Evolutionary conservation across 495 filamentous ascomycete species (phyloP), one percentile per base, ranked within the genome.

Genomic region (Astrothelium subdiscretum): DNA sequence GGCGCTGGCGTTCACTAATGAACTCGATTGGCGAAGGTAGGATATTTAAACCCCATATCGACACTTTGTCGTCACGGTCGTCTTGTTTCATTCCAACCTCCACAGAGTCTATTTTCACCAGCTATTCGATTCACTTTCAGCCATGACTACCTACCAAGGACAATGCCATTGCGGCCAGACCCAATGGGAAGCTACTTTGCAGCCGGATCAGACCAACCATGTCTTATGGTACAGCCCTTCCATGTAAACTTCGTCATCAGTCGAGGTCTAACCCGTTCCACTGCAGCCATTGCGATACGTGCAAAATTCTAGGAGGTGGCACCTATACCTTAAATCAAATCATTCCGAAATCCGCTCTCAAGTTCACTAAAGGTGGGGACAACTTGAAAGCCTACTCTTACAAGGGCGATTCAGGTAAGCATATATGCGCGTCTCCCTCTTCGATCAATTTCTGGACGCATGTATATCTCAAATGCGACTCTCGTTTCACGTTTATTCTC

Each of bases 281-380:
- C n/a, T 8, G 32, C 58, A 79, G 79, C 73, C 80, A 81, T 60
- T 81, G 80, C 70, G 72, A 79, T 59, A 76, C 76, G 38, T 83
- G 80, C 74, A 80, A 81, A 63, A 59, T 68, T 57, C 75, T 82
- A 42, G 66, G 70, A 20, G 79, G 79, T 44, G 71, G 75, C 29
- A 67, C 75, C n/a, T 78, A 65, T 69, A 79, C 76, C 27, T 66
- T 82, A 59, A 83, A 82, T 67, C 74, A 78, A 64, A 77, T 81
- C 62, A 71, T 80, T 63, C 76, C 73, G 18, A 74, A 78, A 65
- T 62, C 68, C 20, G 70, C 74, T 58, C 63, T 80, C 65, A 75
- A 76, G 32, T 69, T 82, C 75, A 80, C 75, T 32, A 78, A 79
- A 62, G 79, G 78, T 38, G 68, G 64, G 18, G 64, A 67, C 40